Evolutionary conservation across 495 filamentous ascomycete genomes (phyloP).

Genomic region (Ascobolus immersus): DNA sequence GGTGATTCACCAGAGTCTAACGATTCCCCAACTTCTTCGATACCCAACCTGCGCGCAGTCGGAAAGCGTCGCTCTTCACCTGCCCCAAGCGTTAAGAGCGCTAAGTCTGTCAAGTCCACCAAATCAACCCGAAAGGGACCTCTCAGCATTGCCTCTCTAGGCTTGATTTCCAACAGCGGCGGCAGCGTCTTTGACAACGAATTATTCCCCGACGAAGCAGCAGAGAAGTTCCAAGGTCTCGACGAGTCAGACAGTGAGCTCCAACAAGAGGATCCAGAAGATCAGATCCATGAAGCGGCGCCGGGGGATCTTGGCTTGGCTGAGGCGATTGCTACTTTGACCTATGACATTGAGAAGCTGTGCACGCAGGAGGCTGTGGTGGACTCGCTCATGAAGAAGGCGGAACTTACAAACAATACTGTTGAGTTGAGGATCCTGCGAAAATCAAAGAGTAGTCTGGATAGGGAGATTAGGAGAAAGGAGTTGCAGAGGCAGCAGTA

Average conservation of each 20-base stretch:
- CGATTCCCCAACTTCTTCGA: too few species aligned
- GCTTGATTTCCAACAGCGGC: slow-evolving; percentile 57
- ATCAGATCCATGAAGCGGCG: slow-evolving; percentile 80
- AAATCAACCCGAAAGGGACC: slow-evolving; percentile 24
- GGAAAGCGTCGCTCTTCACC: too few species aligned
- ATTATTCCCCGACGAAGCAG: slow-evolving; percentile 56
- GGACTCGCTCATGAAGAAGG: slow-evolving; percentile 75
- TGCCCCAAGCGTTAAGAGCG: too few species aligned
- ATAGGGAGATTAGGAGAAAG: slow-evolving; percentile 76
- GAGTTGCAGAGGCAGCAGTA: slow-evolving; percentile 94
- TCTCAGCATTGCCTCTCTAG: slow-evolving; percentile 71
- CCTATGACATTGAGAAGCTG: slow-evolving; percentile 70
- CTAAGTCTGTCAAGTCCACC: too few species aligned
- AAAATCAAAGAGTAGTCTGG: slow-evolving; percentile 80
- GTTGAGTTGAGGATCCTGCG: slow-evolving; percentile 76
- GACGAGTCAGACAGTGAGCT: slow-evolving; percentile 46
- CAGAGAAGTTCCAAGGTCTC: slow-evolving; percentile 55
- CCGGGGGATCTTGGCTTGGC: slow-evolving; percentile 84
- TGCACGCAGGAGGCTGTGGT: slow-evolving; percentile 70
- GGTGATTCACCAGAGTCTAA: too few species aligned
- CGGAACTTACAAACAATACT: slow-evolving; percentile 87
- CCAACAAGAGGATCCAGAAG: slow-evolving; percentile 34
- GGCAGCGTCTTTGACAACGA: slow-evolving; percentile 85
- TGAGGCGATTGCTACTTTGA: slow-evolving; percentile 68
- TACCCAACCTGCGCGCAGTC: too few species aligned